A percentile compares a stretch with the other conserved stretches of the same genome.
Evolutionary conservation across 768 basidiomycete genomes (phyloP).

Genomic region (Suillus spraguei): DNA sequence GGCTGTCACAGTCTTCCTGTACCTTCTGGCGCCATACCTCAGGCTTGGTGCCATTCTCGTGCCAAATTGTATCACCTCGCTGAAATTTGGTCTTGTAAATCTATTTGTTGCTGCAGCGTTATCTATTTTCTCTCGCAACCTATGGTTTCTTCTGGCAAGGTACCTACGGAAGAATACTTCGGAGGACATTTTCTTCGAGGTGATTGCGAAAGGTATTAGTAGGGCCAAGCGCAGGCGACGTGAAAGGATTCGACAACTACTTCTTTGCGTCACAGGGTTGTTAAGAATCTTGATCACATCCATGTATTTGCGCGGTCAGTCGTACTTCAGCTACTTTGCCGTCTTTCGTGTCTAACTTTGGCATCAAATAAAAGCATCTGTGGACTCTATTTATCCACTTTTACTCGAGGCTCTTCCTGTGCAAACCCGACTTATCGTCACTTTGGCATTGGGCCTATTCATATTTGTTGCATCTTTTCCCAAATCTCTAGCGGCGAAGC

Average conservation of each 20-base stretch:
- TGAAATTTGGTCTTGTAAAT: conserved; percentile 51
- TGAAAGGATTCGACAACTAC: conserved; percentile 42
- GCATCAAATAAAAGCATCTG: conserved; percentile 46
- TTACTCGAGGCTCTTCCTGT: conserved; percentile 39
- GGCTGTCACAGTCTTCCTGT: conserved; percentile 61
- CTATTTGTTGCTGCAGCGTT: conserved; percentile 57
- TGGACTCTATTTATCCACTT: conserved; percentile 52
- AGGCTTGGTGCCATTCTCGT: conserved; percentile 71
- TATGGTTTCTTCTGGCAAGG: conserved; percentile 79
- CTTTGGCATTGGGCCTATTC: conserved; percentile 43
- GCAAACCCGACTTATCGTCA: conserved; percentile 42
- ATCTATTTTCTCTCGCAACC: conserved; percentile 62
- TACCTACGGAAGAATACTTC: conserved; percentile 67
- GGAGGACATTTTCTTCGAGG: conserved; percentile 65
- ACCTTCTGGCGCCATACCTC: conserved; percentile 69
- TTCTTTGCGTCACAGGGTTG: conserved; percentile 46
- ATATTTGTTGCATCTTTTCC: conserved; percentile 56
- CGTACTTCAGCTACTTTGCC: conserved; percentile 2
- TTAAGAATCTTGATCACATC: conserved; percentile 56
- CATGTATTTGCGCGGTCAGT: conserved; percentile 69
- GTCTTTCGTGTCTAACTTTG: conserved; percentile 16
- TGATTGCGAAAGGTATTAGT: conserved; percentile 51
- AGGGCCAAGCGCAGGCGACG: conserved; percentile 53
- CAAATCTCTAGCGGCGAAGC: conserved; percentile 54
- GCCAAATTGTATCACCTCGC: conserved; percentile 48